A percentile compares a stretch with the other conserved stretches of the same genome.
Evolutionary conservation across 805 yeast genomes (phyloP).

Genomic region (Zygosaccharomyces rouxii): DNA sequence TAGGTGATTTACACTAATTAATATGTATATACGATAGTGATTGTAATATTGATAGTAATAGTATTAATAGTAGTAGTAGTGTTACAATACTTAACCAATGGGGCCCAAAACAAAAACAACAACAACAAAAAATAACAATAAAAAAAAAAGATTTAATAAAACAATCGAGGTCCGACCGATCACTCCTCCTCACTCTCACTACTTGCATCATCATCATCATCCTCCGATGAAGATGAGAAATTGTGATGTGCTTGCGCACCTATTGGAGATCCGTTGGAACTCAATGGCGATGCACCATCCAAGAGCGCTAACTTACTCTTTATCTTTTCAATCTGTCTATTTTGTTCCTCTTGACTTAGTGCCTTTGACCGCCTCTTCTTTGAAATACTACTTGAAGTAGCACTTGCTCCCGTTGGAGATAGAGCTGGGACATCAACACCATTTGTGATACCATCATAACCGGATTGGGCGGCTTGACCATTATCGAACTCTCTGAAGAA

Average conservation of each 20-base stretch:
- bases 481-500: conserved; percentile 52
- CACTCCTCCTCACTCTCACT: conserved; percentile 74
- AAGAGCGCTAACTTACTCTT: conserved; percentile 73
- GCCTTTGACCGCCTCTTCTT: conserved; percentile 51
- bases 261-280: conserved; percentile 37
- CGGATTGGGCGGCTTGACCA: conserved; percentile 17
- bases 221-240: conserved; percentile 28
- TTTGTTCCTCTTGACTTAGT: conserved; percentile 61
- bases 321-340: conserved; percentile 62
- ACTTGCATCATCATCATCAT: conserved; percentile 50
- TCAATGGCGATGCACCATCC: conserved; percentile 50
- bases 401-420: conserved; percentile 27
- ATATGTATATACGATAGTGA: not conserved
- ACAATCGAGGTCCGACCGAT: conserved; percentile 6
- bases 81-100: not conserved
- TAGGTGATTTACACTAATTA: not conserved
- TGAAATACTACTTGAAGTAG: conserved; percentile 8
- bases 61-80: not conserved
- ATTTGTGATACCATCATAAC: conserved; percentile 19
- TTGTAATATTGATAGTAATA: not conserved
- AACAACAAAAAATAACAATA: not conserved
- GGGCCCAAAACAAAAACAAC: not conserved
- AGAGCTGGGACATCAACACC: conserved; percentile 20
- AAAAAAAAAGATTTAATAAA: not conserved
- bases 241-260: conserved; percentile 12